Conservation (phyloP, 768 basidiomycete genomes). For the Pisolithus marmoratus region DNA sequence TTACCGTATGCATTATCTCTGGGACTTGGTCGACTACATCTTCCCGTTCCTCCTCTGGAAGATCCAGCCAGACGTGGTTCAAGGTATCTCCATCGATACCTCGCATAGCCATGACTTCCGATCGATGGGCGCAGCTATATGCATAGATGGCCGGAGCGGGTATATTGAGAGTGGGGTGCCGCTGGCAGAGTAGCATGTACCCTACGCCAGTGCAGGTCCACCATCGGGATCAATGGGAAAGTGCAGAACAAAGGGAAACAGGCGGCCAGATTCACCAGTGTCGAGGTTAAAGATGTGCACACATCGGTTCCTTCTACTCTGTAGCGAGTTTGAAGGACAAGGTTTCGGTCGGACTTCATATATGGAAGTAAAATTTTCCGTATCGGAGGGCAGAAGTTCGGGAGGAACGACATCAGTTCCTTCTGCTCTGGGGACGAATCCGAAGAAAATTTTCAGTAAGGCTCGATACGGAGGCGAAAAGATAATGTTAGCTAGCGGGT, state of each 20-base stretch:
- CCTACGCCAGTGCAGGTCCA: neutral
- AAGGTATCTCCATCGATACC: neutral
- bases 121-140: neutral
- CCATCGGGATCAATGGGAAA: neutral
- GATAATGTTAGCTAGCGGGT: neutral
- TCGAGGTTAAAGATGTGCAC: neutral
- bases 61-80: neutral
- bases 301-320: neutral
- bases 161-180: too few relatives aligned
- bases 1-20: neutral
- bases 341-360: neutral
- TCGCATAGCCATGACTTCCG: neutral
- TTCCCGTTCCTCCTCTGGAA: neutral
- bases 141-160: neutral
- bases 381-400: too few relatives aligned
- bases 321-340: neutral
- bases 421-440: neutral
- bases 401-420: neutral
- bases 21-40: neutral
- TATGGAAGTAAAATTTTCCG: neutral
- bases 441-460: neutral
- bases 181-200: neutral
- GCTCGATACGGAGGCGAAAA: neutral
- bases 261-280: neutral
- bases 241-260: neutral